Evolutionary conservation across 2,329 filamentous ascomycete genomes (phyloP).

Genomic region (Simplicillium sp.): DNA sequence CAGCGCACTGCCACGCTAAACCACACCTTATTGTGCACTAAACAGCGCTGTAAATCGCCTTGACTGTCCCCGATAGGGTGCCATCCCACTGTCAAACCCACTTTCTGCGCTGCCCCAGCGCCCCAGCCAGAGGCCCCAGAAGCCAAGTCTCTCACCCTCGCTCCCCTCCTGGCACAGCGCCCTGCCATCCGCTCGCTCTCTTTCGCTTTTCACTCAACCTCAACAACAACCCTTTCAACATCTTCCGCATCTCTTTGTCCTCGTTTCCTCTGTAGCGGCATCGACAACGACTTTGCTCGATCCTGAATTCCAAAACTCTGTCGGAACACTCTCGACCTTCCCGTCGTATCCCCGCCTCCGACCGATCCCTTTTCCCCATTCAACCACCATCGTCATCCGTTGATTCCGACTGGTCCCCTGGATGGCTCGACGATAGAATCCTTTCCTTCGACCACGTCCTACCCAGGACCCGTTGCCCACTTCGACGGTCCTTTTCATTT

Average conservation of each 20-base stretch:
- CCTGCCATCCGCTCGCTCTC: background rate
- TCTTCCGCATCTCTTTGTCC: too few species aligned
- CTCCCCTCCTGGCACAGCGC: too few species aligned
- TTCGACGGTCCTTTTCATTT: background rate
- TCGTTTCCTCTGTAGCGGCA: background rate
- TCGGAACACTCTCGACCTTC: background rate
- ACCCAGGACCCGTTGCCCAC: background rate
- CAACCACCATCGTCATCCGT: background rate
- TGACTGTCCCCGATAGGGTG: background rate
- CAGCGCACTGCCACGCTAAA: background rate
- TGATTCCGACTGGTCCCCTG: background rate
- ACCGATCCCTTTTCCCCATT: background rate
- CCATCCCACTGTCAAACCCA: background rate
- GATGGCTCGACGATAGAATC: slow-evolving; percentile 1
- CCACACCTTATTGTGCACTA: background rate
- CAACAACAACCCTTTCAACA: background rate
- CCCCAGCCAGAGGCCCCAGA: background rate
- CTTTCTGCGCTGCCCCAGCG: background rate
- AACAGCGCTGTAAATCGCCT: background rate
- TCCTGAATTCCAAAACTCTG: background rate
- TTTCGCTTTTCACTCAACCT: background rate
- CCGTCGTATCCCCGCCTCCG: background rate
- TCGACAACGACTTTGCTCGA: background rate
- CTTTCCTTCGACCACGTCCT: background rate
- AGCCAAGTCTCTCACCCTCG: background rate